phyloP scores from a whole-genome alignment of 2,329 filamentous ascomycete genomes.

The Dothideomycetidae sp. region DNA sequence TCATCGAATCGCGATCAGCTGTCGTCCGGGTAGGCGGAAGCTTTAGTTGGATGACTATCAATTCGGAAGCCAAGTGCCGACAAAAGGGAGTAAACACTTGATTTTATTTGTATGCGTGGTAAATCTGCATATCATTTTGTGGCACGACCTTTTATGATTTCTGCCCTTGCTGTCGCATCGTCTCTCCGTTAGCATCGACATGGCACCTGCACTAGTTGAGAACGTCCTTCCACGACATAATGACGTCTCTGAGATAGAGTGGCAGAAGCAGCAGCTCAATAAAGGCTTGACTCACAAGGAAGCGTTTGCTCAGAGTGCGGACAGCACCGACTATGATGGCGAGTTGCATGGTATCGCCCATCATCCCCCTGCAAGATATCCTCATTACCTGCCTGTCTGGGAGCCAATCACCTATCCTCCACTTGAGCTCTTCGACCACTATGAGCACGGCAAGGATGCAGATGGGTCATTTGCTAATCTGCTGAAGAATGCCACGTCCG shows the following conservation, averaged over 20 bases:
- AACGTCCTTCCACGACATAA: slow-evolving; percentile 13
- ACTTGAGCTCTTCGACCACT: slow-evolving; percentile 54
- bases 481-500: slow-evolving; percentile 35
- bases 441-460: slow-evolving; percentile 63
- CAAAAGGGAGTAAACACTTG: no score
- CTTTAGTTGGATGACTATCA: no score
- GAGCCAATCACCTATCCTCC: slow-evolving; percentile 41
- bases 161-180: not conserved
- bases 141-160: not conserved
- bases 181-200: slow-evolving; percentile 17
- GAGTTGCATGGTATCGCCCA: slow-evolving; percentile 41
- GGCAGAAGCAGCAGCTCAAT: slow-evolving; percentile 11
- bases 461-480: slow-evolving; percentile 56
- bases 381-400: slow-evolving; percentile 43
- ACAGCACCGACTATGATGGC: slow-evolving; percentile 33
- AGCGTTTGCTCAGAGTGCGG: slow-evolving; percentile 29
- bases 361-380: slow-evolving; percentile 46
- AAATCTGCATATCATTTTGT: not conserved
- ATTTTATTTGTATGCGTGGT: no score
- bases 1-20: no score
- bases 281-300: slow-evolving; percentile 26
- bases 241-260: slow-evolving; percentile 16
- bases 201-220: slow-evolving; percentile 33
- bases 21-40: no score
- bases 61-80: no score